Conservation (phyloP, 306 rosid species). For the Gleditsia sinensis region DNA sequence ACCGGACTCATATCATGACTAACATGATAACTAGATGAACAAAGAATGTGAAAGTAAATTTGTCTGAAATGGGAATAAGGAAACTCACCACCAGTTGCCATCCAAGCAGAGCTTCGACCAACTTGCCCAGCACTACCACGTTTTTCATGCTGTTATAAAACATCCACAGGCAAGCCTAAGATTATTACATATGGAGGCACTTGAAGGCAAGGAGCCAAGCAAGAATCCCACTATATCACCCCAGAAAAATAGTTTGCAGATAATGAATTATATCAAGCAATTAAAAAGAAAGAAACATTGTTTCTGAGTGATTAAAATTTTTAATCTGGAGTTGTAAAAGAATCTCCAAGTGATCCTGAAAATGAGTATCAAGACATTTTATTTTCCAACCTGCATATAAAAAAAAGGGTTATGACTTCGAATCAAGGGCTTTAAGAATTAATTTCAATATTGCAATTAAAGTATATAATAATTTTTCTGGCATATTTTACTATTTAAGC, state of each 20-base stretch:
- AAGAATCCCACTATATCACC: slow-evolving; percentile 57
- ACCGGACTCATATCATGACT: not conserved
- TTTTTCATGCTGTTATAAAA: slow-evolving; percentile 77
- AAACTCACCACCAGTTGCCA: slow-evolving; percentile 65
- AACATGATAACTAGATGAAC: slow-evolving; percentile 7
- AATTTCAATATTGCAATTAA: slow-evolving; percentile 12
- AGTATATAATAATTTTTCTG: not conserved
- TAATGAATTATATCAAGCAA: slow-evolving; percentile 38
- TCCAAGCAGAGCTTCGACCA: slow-evolving; percentile 57
- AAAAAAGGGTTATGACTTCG: slow-evolving; percentile 7
- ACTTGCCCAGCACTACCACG: slow-evolving; percentile 56
- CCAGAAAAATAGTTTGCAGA: slow-evolving; percentile 51
- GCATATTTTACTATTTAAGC: not conserved
- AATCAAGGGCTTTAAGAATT: slow-evolving; percentile 12
- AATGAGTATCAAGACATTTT: slow-evolving; percentile 17
- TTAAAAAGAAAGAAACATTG: not conserved
- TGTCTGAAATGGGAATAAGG: slow-evolving; percentile 18
- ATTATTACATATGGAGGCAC: slow-evolving; percentile 58
- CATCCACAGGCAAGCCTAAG: slow-evolving; percentile 74
- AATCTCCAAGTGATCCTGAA: slow-evolving; percentile 49
- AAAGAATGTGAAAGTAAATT: not conserved
- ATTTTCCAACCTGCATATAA: not conserved
- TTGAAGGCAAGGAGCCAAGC: slow-evolving; percentile 56
- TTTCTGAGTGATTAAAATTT: not conserved
- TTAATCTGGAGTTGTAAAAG: slow-evolving; percentile 21